Conservation (phyloP, 1,284 basidiomycete species). For the Pascua sp. region DNA sequence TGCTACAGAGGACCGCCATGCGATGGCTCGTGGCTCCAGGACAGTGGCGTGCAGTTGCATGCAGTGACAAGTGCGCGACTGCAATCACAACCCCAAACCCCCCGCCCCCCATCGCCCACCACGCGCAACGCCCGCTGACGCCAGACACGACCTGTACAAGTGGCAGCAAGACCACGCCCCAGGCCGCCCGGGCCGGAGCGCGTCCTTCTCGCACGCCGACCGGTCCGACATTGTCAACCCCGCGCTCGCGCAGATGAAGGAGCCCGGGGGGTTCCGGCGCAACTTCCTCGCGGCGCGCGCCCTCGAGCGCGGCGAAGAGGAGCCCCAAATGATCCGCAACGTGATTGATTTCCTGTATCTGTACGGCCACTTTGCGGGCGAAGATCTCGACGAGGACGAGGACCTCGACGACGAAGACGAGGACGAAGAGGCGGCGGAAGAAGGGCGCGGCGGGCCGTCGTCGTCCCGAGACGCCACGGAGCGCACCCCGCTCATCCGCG, state of each 20-base stretch:
- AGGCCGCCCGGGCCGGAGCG: conserved; percentile 56
- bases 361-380: conserved; percentile 86
- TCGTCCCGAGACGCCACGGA: conserved; percentile 6
- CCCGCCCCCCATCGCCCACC: too few relatives aligned
- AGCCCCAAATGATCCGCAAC: conserved; percentile 67
- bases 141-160: conserved; percentile 87
- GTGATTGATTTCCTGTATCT: conserved; percentile 91
- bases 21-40: too few relatives aligned
- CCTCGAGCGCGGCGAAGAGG: conserved; percentile 62
- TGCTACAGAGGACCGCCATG: too few relatives aligned
- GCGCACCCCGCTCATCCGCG: conserved; percentile 13
- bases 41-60: too few relatives aligned
- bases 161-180: conserved; percentile 76
- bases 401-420: conserved; percentile 31
- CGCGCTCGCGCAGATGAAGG: conserved; percentile 82
- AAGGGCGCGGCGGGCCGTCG: background rate
- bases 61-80: too few relatives aligned
- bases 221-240: conserved; percentile 57
- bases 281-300: conserved; percentile 75
- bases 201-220: conserved; percentile 65
- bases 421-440: background rate
- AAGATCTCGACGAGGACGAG: conserved; percentile 59
- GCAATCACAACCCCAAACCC: conserved; percentile 15
- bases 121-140: conserved; percentile 2
- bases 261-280: conserved; percentile 87